phyloP scores from a whole-genome alignment of 306 rosid genomes.

The Pueraria montana region DNA sequence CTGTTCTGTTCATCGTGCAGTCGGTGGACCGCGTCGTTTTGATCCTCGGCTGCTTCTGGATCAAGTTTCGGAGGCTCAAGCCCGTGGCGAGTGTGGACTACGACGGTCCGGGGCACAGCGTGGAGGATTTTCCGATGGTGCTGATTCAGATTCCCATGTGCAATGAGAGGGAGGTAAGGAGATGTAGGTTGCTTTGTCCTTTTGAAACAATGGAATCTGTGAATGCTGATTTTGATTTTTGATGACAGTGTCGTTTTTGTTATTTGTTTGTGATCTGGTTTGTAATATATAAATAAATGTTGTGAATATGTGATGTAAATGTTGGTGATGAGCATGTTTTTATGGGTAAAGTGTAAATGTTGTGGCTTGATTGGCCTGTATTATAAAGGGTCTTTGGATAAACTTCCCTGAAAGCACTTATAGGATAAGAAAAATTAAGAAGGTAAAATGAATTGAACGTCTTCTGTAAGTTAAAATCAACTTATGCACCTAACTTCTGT shows the following conservation, averaged over 20 bases:
- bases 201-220: not conserved
- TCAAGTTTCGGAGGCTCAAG: conserved; percentile 78
- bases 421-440: too few species aligned
- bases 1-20: conserved; percentile 81
- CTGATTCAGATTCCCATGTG: conserved; percentile 97
- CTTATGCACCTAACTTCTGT: too few species aligned
- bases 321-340: not conserved
- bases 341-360: not conserved
- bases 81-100: conserved; percentile 76
- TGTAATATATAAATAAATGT: not conserved
- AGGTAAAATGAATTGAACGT: too few species aligned
- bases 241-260: not conserved
- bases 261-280: not conserved
- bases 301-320: not conserved
- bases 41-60: conserved; percentile 95
- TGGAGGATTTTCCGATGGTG: conserved; percentile 90
- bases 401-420: too few species aligned
- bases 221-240: not conserved
- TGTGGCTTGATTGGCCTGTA: not conserved
- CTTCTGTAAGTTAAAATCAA: too few species aligned
- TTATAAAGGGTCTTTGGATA: not conserved
- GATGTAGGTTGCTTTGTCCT: conserved; percentile 79
- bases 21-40: conserved; percentile 83
- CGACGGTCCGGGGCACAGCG: conserved; percentile 54
- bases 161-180: conserved; percentile 99